Conservation (phyloP, 2,329 filamentous ascomycete species). For the Hypoxylon sp. region DNA sequence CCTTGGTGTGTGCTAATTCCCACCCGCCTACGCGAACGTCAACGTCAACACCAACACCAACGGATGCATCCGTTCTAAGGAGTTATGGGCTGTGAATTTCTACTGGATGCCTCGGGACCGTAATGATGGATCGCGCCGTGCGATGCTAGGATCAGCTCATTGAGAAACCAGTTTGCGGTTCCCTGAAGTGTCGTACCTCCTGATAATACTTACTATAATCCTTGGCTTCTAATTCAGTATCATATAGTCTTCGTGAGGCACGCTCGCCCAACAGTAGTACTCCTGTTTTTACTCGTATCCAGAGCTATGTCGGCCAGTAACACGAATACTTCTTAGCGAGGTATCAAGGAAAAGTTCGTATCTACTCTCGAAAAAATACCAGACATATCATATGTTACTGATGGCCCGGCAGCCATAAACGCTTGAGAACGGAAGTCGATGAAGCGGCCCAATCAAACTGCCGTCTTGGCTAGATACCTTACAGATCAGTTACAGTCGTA, state of each 20-base stretch:
- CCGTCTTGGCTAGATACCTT: background rate
- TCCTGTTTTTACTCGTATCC: background rate
- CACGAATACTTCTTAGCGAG: background rate
- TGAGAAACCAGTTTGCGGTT: background rate
- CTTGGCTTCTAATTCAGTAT: background rate
- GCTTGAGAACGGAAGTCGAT: background rate
- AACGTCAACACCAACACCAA: conserved; percentile 17
- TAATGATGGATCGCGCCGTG: conserved; percentile 25
- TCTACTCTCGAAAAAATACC: background rate
- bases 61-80: conserved; percentile 12
- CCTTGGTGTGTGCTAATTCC: conserved; percentile 25
- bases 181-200: background rate
- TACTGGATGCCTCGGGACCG: conserved; percentile 3
- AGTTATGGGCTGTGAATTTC: background rate
- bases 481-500: conserved; percentile 6
- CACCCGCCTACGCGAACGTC: conserved; percentile 18
- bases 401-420: no score
- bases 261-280: no score
- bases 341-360: conserved; percentile 7
- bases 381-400: conserved; percentile 2
- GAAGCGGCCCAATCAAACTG: conserved; percentile 1
- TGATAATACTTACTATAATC: background rate
- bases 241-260: background rate
- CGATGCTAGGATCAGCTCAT: conserved; percentile 26
- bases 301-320: background rate